These are phyloP conservation scores for Lasiosphaeria miniovina DNA, from an alignment of 495 filamentous ascomycete species.

Conservation along the genomic window DNA sequence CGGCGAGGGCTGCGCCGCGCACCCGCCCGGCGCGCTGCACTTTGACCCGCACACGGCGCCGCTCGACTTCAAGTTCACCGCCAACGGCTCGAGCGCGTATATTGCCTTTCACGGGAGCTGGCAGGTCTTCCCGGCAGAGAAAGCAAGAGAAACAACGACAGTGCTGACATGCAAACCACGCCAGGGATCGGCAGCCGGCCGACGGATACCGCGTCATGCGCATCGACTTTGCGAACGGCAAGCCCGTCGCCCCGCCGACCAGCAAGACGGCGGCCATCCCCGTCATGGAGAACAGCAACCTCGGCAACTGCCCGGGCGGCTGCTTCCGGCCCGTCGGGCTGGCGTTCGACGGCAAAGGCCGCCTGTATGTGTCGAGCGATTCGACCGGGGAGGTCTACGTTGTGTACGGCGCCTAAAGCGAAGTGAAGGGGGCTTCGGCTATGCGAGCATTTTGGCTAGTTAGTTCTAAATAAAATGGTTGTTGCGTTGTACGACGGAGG, in stretches of 20 bases:
- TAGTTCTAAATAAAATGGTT: too few relatives aligned
- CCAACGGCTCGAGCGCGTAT: slow-evolving; percentile 40
- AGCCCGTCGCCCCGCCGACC: slow-evolving; percentile 37
- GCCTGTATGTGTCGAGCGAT: slow-evolving; percentile 50
- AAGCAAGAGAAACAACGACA: background rate
- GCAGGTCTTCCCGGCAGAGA: slow-evolving; percentile 27
- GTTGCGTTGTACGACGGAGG: too few relatives aligned
- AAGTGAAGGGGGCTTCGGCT: too few relatives aligned
- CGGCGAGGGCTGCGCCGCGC: slow-evolving; percentile 25
- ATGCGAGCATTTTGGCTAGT: too few relatives aligned
- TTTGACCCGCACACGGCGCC: slow-evolving; percentile 57
- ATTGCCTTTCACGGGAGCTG: slow-evolving; percentile 58
- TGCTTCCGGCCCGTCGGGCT: slow-evolving; percentile 53
- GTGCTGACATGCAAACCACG: background rate
- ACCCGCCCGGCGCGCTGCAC: slow-evolving; percentile 42
- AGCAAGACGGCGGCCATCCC: slow-evolving; percentile 42
- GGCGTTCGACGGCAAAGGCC: slow-evolving; percentile 44
- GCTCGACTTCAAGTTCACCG: slow-evolving; percentile 51
- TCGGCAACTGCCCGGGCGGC: slow-evolving; percentile 27
- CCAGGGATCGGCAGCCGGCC: slow-evolving; percentile 41
- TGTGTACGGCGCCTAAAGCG: slow-evolving; percentile 30
- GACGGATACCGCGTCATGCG: slow-evolving; percentile 48
- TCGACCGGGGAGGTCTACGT: slow-evolving; percentile 49
- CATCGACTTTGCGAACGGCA: slow-evolving; percentile 45
- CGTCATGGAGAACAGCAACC: slow-evolving; percentile 46